Evolutionary conservation across 208 protist genomes (phyloP), one percentile per base, ranked within the genome.

Genomic region (Leishmania tropica): DNA sequence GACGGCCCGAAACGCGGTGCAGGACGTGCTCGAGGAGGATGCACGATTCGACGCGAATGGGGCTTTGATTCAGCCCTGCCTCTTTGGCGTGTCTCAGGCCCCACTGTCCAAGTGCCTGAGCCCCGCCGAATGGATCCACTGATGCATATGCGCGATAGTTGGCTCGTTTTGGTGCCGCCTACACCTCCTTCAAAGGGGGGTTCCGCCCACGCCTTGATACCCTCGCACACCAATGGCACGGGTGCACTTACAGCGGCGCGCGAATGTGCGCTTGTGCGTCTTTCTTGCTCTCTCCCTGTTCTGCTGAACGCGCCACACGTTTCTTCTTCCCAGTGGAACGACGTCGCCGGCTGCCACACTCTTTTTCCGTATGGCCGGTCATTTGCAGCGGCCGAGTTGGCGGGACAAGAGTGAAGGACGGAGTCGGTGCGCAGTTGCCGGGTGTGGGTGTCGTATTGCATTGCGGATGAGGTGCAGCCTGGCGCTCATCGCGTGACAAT

Each of bases 1-100:
- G 81, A 83, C 87, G 40, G 94, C 94, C 35, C 90, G 89, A 28
- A 97, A 93, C 68, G 80, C 92, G 17, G 92, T 97, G 80, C 94
- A 97, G 79, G 94, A 97, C 75, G 84, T 90, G 35, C 68, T 91
- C 51, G 54, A 76, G 37, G 91, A 94, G 45, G 94, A 97, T 71
- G 94, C 91, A 45, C 62, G 89, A 21, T 86, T 92, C 42, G 79
- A 86, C 64, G 35, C 77, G 35, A 76, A 80, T 47, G 89, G 90
- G 31, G 81, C 65, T 42, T 2, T 89, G 72, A 58, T 89, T 48
- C 87, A 90, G 75, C 79, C 80, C 1, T 97, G 94, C 70, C 85
- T 92, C 60, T 97, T 97, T 81, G 92, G 91, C 42, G 62, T 81
- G 60, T 76, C 82, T 42, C 72, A 81, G 40, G 77, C 78, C 45